Base-by-base conservation (phyloP, 73 alveolate species). In the Paramecium primaurelia region DNA sequence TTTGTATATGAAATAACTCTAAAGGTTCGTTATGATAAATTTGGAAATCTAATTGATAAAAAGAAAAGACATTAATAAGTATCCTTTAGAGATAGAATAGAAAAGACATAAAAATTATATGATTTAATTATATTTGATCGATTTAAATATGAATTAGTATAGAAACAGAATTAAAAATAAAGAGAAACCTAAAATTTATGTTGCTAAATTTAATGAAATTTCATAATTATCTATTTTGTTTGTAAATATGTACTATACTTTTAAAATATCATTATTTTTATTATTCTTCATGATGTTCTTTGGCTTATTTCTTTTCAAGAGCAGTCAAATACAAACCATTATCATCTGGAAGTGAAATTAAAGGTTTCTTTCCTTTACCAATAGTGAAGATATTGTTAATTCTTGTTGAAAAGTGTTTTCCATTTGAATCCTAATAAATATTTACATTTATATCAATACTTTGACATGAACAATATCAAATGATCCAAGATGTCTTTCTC, bases 401-500 rank as follows among this genome's bases (percentile, higher is more conserved):
- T 93, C 99, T 96, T 64, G 99, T 98, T 58, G 98, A 96, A 97
- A 98, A 98, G 71, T 84, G 88, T 94, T 97, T 97, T 11, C 99
- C 99, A 26, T 83, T 86, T 20, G 98, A 95, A 92, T 98, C 99
- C 96, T 95, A 92, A 28, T 0, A 58, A 8, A 20, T 28, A n/a
- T 9, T 25, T 64, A 36, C 18, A 54, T 4, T 2, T 0, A 0
- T 3, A 64, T 49, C 20, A 1, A 30, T 49, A 87, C 93, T 38
- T 85, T 93, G 45, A 92, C 93, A 95, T 96, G 99, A 85, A 95
- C 97, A 85, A 98, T 98, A 88, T 97, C 99, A 96, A 97, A 98
- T 71, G 98, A 93, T 22, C 99, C 99, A 7, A 96, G 98, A 86
- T 98, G 99, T 97, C 95, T 98, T 93, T 98, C 99, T 71, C 95